Conservation (phyloP, 2,329 filamentous ascomycete species). For the Alternaria sp. region DNA sequence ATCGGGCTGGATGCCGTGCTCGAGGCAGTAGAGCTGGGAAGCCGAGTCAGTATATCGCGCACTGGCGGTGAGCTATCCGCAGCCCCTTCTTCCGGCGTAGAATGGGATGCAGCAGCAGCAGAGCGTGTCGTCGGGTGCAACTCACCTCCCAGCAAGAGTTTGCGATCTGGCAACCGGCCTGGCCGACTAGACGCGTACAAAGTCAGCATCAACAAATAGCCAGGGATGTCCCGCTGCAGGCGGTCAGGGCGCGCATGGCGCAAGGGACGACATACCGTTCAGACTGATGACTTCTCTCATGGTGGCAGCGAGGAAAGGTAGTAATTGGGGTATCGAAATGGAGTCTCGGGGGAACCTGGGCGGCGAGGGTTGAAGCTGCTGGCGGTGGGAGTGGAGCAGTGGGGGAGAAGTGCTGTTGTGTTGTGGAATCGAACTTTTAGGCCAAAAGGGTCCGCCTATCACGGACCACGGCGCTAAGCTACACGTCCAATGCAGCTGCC, state of each 20-base stretch:
- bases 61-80: conserved; percentile 39
- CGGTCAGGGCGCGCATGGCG: conserved; percentile 52
- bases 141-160: conserved; percentile 99
- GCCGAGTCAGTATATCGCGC: conserved; percentile 40
- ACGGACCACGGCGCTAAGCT: conserved; percentile 15
- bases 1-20: conserved; percentile 99
- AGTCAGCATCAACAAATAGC: conserved; percentile 58
- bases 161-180: conserved; percentile 99
- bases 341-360: conserved; percentile 21
- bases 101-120: conserved; percentile 5
- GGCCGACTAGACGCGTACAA: conserved; percentile 77
- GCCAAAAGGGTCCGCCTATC: conserved; percentile 7
- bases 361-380: conserved; percentile 27
- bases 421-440: conserved; percentile 22
- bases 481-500: conserved; percentile 12
- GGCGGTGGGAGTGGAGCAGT: conserved; percentile 22
- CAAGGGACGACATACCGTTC: conserved; percentile 75
- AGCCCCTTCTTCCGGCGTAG: conserved; percentile 24
- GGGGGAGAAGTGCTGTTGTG: conserved; percentile 30
- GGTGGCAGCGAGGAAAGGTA: conserved; percentile 54
- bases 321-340: conserved; percentile 43
- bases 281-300: conserved; percentile 99
- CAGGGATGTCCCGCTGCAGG: conserved; percentile 36
- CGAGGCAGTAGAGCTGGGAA: conserved; percentile 94
- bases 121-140: conserved; percentile 37